These are phyloP conservation scores for Candida gorgasii DNA, from an alignment of 805 yeast species.

Conservation along the genomic window DNA sequence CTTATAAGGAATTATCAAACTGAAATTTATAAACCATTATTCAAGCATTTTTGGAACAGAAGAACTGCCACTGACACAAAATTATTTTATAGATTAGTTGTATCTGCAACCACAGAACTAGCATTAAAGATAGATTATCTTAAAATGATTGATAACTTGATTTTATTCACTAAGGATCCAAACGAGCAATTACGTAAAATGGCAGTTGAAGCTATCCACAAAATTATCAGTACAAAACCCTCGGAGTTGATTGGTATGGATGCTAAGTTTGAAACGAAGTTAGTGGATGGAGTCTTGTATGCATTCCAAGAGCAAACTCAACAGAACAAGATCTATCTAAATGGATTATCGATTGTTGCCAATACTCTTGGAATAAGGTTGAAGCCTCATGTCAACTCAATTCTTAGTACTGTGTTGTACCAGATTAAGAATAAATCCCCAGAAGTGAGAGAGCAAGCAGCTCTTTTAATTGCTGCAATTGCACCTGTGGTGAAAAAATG, in stretches of 20 bases:
- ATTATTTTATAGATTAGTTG: conserved; percentile 58
- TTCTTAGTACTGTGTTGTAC: conserved; percentile 70
- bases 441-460: conserved; percentile 78
- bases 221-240: conserved; percentile 44
- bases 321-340: conserved; percentile 56
- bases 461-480: conserved; percentile 67
- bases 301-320: conserved; percentile 79
- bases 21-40: conserved; percentile 60
- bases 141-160: conserved; percentile 55
- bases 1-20: conserved; percentile 51
- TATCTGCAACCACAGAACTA: conserved; percentile 68
- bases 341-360: conserved; percentile 65
- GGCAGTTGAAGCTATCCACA: conserved; percentile 71
- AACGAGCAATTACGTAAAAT: conserved; percentile 77
- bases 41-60: conserved; percentile 78
- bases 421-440: conserved; percentile 71
- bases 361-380: conserved; percentile 62
- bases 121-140: conserved; percentile 69
- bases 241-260: conserved; percentile 52
- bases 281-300: conserved; percentile 77
- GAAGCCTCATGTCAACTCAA: conserved; percentile 70
- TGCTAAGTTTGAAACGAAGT: conserved; percentile 58
- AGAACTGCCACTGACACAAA: conserved; percentile 67
- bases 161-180: conserved; percentile 70
- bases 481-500: conserved; percentile 69